Conservation (phyloP, 2,329 filamentous ascomycete species). For the Fusarium tuaranense region DNA sequence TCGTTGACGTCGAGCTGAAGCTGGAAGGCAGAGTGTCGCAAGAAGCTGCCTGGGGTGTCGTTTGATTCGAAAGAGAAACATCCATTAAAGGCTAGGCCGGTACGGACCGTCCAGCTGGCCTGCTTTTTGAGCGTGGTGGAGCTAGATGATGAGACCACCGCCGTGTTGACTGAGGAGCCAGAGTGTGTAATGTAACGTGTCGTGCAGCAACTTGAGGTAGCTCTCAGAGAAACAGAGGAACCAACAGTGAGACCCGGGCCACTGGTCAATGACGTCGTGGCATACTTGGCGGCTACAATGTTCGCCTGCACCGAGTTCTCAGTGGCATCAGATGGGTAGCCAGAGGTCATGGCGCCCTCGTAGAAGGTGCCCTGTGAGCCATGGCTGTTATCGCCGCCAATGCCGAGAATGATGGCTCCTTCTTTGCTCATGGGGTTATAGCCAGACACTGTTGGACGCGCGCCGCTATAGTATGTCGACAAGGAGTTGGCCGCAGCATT, state of each 20-base stretch:
- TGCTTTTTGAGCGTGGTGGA: slow-evolving; percentile 15
- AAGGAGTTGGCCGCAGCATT: slow-evolving; percentile 14
- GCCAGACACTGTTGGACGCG: slow-evolving; percentile 13
- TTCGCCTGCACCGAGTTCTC: slow-evolving; percentile 24
- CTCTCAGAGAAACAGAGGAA: slow-evolving; percentile 20
- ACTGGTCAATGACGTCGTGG: slow-evolving; percentile 9
- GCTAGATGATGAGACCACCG: slow-evolving; percentile 13
- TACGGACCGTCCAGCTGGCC: slow-evolving; percentile 22
- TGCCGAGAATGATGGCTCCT: slow-evolving; percentile 12
- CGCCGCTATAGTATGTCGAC: slow-evolving; percentile 23
- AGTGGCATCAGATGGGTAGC: slow-evolving; percentile 23
- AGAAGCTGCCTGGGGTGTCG: slow-evolving; percentile 19
- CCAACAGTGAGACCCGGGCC: slow-evolving; percentile 1
- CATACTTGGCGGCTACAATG: slow-evolving; percentile 26
- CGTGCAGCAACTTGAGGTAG: slow-evolving; percentile 20
- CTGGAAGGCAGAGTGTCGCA: slow-evolving; percentile 9
- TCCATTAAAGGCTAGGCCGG: slow-evolving; percentile 21
- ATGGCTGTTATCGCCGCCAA: slow-evolving; percentile 25
- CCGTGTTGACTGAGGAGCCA: slow-evolving; percentile 15
- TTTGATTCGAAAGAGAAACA: slow-evolving; percentile 25
- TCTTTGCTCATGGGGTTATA: slow-evolving; percentile 26
- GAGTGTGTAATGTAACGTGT: slow-evolving; percentile 16
- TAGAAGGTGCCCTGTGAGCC: slow-evolving; percentile 23
- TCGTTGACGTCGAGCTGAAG: background rate
- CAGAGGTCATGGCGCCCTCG: slow-evolving; percentile 13